Percentiles rank a stretch among this genome's conserved stretches.
These are phyloP conservation scores for Yarrowia deformans DNA, from an alignment of 805 yeast genomes.

Conservation along the genomic window DNA sequence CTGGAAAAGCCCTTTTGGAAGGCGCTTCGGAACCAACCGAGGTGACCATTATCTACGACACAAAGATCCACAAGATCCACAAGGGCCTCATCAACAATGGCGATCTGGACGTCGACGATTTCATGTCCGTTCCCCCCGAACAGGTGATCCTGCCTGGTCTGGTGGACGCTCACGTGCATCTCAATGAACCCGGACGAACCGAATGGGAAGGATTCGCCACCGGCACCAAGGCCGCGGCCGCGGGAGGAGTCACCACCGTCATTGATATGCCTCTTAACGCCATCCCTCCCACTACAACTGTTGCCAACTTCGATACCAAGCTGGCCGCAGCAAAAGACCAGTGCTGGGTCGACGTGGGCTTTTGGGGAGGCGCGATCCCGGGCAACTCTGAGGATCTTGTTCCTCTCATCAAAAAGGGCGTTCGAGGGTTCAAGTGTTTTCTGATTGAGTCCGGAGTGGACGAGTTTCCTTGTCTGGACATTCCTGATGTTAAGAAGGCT, in stretches of 20 bases:
- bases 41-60: constrained; percentile 28
- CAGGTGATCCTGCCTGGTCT: constrained; percentile 80
- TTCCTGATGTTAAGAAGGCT: constrained; percentile 70
- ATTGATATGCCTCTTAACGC: constrained; percentile 97
- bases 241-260: constrained; percentile 96
- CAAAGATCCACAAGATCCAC: constrained; percentile 13
- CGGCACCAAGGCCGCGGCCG: constrained; percentile 92
- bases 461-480: constrained; percentile 85
- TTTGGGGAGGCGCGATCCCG: constrained; percentile 97
- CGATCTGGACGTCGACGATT: constrained; percentile 24
- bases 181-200: constrained; percentile 97
- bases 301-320: constrained; percentile 76
- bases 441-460: constrained; percentile 95
- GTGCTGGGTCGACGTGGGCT: constrained; percentile 91
- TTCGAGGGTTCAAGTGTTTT: constrained; percentile 92
- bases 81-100: background rate
- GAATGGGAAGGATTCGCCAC: constrained; percentile 99
- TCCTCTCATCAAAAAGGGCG: constrained; percentile 85
- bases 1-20: constrained; percentile 29
- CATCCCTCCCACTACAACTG: constrained; percentile 91
- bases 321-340: constrained; percentile 79
- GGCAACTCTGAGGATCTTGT: constrained; percentile 69
- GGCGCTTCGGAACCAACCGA: constrained; percentile 27
- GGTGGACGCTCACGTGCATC: constrained; percentile 92
- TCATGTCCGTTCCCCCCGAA: constrained; percentile 12